These are phyloP conservation scores for Sporothrix euskadiensis DNA, from an alignment of 2,329 filamentous ascomycete species.

Conservation along the genomic window DNA sequence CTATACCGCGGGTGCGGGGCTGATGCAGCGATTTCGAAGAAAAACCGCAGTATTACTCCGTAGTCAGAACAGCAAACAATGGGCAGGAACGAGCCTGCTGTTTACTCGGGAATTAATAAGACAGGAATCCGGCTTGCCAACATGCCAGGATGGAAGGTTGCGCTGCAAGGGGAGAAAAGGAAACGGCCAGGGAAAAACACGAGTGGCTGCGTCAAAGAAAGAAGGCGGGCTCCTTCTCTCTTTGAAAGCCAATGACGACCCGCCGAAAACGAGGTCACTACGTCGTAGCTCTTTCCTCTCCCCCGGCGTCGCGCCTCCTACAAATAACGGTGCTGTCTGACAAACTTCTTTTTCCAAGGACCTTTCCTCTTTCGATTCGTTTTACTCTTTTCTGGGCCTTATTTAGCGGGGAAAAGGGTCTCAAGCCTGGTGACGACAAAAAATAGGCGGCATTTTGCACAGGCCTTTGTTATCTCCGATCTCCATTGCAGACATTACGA, in stretches of 20 bases:
- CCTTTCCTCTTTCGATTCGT: neutral
- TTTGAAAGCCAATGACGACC: neutral
- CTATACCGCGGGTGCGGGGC: constrained; percentile 18
- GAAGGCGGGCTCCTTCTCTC: neutral
- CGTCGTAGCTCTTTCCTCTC: constrained; percentile 14
- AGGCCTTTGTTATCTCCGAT: constrained; percentile 16
- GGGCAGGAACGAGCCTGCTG: neutral
- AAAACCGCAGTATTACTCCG: neutral
- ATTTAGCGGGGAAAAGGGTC: constrained; percentile 13
- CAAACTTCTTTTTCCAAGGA: neutral
- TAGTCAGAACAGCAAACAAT: neutral
- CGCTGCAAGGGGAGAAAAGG: neutral
- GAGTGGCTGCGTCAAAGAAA: constrained; percentile 11
- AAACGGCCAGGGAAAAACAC: neutral
- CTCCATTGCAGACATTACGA: neutral
- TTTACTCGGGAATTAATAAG: constrained; percentile 18
- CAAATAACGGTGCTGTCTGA: constrained; percentile 1
- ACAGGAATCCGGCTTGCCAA: neutral
- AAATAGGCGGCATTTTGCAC: neutral
- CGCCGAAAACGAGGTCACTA: neutral
- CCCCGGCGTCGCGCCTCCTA: neutral
- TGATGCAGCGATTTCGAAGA: constrained; percentile 9
- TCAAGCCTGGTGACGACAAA: neutral
- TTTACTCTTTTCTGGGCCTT: neutral
- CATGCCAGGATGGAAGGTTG: neutral